These are phyloP conservation scores for Aquanectria penicillioides DNA, from an alignment of 2,329 filamentous ascomycete genomes.

Conservation along the genomic window DNA sequence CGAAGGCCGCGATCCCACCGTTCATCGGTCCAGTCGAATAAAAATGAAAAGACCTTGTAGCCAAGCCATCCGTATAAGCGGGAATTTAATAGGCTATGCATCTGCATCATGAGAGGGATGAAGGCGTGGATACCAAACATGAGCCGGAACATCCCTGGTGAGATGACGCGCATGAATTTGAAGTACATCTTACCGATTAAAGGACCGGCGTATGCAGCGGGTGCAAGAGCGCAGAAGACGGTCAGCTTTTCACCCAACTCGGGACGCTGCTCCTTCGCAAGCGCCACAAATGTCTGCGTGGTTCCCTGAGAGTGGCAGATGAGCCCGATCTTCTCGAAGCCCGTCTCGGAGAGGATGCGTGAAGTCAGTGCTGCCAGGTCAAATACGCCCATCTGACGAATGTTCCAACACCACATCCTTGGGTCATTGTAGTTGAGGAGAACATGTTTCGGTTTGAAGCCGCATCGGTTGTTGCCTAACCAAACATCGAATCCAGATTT, in stretches of 20 bases:
- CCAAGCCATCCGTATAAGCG: constrained; percentile 81
- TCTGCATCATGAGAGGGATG: constrained; percentile 91
- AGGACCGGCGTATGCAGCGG: constrained; percentile 89
- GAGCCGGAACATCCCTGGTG: constrained; percentile 77
- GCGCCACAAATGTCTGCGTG: constrained; percentile 84
- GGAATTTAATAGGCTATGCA: constrained; percentile 74
- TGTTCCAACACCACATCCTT: constrained; percentile 97
- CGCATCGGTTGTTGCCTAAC: constrained; percentile 93
- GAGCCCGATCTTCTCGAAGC: constrained; percentile 83
- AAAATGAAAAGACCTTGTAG: constrained; percentile 87
- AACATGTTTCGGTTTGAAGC: constrained; percentile 81
- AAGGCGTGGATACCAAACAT: constrained; percentile 94
- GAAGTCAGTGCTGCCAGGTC: constrained; percentile 85
- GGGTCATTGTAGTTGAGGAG: constrained; percentile 79
- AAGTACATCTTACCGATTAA: constrained; percentile 89
- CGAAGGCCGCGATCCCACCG: constrained; percentile 86
- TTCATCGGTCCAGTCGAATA: constrained; percentile 87
- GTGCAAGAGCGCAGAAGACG: constrained; percentile 90
- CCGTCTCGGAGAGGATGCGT: constrained; percentile 82
- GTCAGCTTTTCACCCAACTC: constrained; percentile 84
- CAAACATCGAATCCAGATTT: constrained; percentile 95
- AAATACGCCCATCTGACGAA: constrained; percentile 90
- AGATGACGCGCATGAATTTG: constrained; percentile 87
- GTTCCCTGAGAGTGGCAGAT: constrained; percentile 93
- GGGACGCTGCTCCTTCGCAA: constrained; percentile 90